phyloP scores from a whole-genome alignment of 2,329 filamentous ascomycete species.

The Curvularia lunata region DNA sequence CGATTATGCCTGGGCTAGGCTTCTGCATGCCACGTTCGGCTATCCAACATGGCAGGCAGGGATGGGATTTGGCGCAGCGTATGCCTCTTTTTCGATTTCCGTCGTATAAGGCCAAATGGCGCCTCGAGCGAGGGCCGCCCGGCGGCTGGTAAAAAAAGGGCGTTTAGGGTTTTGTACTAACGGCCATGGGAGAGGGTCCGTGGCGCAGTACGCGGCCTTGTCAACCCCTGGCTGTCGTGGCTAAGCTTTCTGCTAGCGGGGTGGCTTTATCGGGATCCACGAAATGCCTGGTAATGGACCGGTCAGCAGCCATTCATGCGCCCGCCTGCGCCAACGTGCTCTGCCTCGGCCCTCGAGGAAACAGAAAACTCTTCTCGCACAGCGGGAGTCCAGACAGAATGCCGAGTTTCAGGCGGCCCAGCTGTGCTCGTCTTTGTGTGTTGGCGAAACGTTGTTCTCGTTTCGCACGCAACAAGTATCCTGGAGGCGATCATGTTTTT shows the following conservation, averaged over 20 bases:
- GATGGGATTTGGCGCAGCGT: not conserved
- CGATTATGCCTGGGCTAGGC: not conserved
- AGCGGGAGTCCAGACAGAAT: not conserved
- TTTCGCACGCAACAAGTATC: not conserved
- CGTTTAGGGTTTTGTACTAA: not conserved
- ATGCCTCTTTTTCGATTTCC: not conserved
- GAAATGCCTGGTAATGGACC: not conserved
- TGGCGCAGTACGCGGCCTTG: not conserved
- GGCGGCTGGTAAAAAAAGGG: not conserved
- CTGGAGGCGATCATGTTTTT: conserved; percentile 11
- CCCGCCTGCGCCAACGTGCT: not conserved
- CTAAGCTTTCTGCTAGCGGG: not conserved
- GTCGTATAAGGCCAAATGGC: not conserved
- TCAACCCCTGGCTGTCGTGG: not conserved
- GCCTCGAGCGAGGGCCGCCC: not conserved
- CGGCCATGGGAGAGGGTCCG: not conserved
- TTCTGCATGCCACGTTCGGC: not conserved
- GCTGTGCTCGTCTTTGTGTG: conserved; percentile 2
- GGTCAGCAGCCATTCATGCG: not conserved
- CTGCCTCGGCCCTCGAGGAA: not conserved
- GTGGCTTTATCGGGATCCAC: not conserved
- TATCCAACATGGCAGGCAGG: not conserved
- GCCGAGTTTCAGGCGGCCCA: conserved; percentile 1
- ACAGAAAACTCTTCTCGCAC: not conserved
- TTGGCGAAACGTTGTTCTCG: not conserved